These are phyloP conservation scores for Spathaspora sp. DNA, from an alignment of 805 yeast species.

Conservation along the genomic window DNA sequence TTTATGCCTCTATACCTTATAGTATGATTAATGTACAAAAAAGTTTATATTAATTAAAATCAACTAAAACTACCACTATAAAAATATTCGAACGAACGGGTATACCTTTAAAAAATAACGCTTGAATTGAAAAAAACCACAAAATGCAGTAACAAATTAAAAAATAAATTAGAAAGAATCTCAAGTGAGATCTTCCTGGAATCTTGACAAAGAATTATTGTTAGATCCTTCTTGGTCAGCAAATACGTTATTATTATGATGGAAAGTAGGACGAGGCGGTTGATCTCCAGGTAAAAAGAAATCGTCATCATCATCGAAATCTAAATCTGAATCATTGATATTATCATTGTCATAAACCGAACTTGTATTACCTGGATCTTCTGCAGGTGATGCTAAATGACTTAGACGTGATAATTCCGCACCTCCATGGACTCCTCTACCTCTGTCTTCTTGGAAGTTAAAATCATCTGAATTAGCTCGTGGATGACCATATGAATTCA, in stretches of 20 bases:
- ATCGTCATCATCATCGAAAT: slow-evolving; percentile 7
- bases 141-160: not conserved
- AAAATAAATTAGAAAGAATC: not conserved
- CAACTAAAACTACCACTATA: not conserved
- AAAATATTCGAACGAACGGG: too few relatives aligned
- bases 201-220: slow-evolving; percentile 6
- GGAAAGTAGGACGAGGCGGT: not conserved
- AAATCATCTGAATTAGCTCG: slow-evolving; percentile 18
- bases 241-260: slow-evolving; percentile 6
- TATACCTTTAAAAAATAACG: not conserved
- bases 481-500: slow-evolving; percentile 24
- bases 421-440: not conserved
- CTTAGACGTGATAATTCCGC: not conserved
- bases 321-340: slow-evolving; percentile 8
- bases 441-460: slow-evolving; percentile 14
- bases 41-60: too few relatives aligned
- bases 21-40: too few relatives aligned
- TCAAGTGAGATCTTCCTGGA: slow-evolving; percentile 7
- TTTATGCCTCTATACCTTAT: not conserved
- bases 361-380: not conserved
- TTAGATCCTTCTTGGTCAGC: slow-evolving; percentile 11
- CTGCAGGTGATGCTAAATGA: not conserved
- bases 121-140: not conserved
- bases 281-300: slow-evolving; percentile 9
- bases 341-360: slow-evolving; percentile 2